These are phyloP conservation scores for Diaporthe australafricana DNA, from an alignment of 2,329 filamentous ascomycete species.

Conservation along the genomic window DNA sequence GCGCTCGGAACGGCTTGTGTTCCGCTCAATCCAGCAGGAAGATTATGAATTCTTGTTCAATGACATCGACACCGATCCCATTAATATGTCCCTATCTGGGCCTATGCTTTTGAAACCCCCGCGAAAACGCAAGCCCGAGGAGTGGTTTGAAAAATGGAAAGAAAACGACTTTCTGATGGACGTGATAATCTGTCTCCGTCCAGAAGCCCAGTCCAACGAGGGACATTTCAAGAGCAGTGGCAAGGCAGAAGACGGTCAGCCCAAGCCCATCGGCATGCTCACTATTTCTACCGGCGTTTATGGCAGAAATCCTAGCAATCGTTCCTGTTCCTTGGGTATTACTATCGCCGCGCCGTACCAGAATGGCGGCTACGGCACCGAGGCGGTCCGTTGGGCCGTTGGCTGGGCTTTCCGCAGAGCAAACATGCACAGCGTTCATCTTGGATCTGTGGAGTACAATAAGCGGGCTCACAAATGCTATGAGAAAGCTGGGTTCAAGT, in stretches of 20 bases:
- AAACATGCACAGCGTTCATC: constrained; percentile 51
- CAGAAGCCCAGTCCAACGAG: constrained; percentile 14
- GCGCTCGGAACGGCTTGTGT: constrained; percentile 42
- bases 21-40: constrained; percentile 39
- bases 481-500: constrained; percentile 51
- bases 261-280: constrained; percentile 39
- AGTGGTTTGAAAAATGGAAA: constrained; percentile 34
- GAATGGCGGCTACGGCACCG: constrained; percentile 52
- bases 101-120: constrained; percentile 34
- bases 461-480: constrained; percentile 51
- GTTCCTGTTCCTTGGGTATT: constrained; percentile 42
- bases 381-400: constrained; percentile 53
- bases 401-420: constrained; percentile 52
- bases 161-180: constrained; percentile 34
- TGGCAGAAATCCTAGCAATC: neutral
- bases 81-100: constrained; percentile 33
- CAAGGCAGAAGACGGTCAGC: neutral
- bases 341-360: constrained; percentile 48
- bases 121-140: constrained; percentile 31
- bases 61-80: constrained; percentile 38
- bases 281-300: constrained; percentile 13
- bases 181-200: constrained; percentile 41
- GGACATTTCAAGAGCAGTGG: neutral
- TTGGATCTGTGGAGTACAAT: constrained; percentile 52
- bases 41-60: constrained; percentile 36